Evolutionary conservation across 495 filamentous ascomycete species (phyloP).

Genomic region (Aspergillus carlsbadensis): DNA sequence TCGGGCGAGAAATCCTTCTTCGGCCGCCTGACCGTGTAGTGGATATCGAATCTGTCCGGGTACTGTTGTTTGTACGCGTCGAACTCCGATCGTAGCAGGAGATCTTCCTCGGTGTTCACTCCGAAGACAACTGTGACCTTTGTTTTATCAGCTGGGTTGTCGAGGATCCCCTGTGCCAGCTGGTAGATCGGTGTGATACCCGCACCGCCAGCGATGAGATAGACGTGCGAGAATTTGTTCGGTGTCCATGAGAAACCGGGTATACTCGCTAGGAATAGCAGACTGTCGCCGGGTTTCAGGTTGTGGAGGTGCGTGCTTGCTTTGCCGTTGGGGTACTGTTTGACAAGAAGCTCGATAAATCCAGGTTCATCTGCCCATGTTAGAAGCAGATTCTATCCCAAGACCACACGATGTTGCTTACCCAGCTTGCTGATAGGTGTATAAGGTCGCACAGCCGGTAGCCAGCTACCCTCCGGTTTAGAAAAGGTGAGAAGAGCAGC

Average conservation of each 20-base stretch:
- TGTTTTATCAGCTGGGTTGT: conserved; percentile 60
- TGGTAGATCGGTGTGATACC: conserved; percentile 67
- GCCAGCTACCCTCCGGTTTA: conserved; percentile 49
- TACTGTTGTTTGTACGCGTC: conserved; percentile 50
- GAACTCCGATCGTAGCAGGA: conserved; percentile 58
- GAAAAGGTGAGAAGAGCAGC: conserved; percentile 56
- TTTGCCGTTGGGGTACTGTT: conserved; percentile 63
- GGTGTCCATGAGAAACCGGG: conserved; percentile 53
- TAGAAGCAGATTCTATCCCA: not conserved
- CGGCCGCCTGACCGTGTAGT: conserved; percentile 58
- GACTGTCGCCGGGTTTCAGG: conserved; percentile 56
- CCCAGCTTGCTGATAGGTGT: conserved; percentile 56
- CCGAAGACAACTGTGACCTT: conserved; percentile 65
- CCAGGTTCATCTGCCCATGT: conserved; percentile 47
- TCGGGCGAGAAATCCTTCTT: conserved; percentile 18
- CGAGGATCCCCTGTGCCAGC: conserved; percentile 58
- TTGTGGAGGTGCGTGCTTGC: conserved; percentile 61
- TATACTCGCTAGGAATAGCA: conserved; percentile 52
- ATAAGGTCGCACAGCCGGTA: conserved; percentile 58
- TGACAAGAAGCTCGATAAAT: conserved; percentile 58
- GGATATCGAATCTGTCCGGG: conserved; percentile 56
- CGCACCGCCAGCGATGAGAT: conserved; percentile 61
- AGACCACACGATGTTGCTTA: conserved; percentile 26
- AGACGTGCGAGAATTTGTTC: conserved; percentile 54
- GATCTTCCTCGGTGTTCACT: conserved; percentile 60